phyloP scores from a whole-genome alignment of 257 asterid genomes.

The Jasminum sambac region DNA sequence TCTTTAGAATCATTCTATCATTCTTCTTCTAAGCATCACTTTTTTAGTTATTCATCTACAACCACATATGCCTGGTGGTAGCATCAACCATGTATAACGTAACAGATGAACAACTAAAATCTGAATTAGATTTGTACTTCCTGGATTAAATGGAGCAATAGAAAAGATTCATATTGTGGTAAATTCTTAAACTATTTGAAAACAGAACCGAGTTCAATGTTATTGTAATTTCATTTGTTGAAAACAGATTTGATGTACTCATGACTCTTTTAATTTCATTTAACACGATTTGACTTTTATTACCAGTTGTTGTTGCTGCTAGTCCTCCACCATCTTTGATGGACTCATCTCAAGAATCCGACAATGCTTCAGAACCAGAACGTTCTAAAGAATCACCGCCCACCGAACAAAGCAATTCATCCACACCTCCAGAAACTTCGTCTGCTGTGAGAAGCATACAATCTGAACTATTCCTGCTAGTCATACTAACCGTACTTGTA shows the following conservation, averaged over 20 bases:
- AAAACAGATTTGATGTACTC: not conserved
- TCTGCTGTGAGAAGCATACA: conserved; percentile 11
- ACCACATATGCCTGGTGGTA: too few species aligned
- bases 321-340: conserved; percentile 37
- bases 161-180: not conserved
- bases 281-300: not conserved
- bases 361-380: conserved; percentile 24
- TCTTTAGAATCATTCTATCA: not conserved
- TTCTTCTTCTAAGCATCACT: too few species aligned
- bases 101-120: not conserved
- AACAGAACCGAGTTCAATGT: not conserved
- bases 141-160: not conserved
- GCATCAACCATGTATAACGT: not conserved
- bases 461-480: conserved; percentile 10
- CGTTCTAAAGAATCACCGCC: conserved; percentile 29
- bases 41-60: not conserved
- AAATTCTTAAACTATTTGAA: not conserved
- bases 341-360: conserved; percentile 30
- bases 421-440: conserved; percentile 18
- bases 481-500: not conserved
- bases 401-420: conserved; percentile 23
- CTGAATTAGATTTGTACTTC: not conserved
- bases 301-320: conserved; percentile 31
- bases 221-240: not conserved
- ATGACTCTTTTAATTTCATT: not conserved